phyloP scores from a whole-genome alignment of 179 eudicot species.

The Patellifolia procumbens region DNA sequence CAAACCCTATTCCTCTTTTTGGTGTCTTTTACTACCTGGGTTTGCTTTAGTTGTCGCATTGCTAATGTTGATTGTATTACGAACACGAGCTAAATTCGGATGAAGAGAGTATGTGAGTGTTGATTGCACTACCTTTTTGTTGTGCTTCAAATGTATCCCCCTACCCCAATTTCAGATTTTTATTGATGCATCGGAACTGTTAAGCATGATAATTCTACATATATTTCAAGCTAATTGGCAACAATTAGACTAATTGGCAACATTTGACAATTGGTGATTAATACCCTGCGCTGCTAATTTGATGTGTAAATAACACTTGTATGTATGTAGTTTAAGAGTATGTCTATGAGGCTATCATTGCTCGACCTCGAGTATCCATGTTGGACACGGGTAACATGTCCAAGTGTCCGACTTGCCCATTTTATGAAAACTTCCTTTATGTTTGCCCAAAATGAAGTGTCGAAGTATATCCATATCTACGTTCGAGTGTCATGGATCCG shows the following conservation, averaged over 20 bases:
- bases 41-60: background rate
- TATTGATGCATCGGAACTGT: background rate
- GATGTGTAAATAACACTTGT: background rate
- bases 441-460: no score
- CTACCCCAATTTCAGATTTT: background rate
- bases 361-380: background rate
- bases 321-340: background rate
- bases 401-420: no score
- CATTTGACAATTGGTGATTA: background rate
- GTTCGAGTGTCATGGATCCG: no score
- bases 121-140: background rate
- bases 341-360: background rate
- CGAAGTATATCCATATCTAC: no score
- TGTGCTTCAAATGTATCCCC: background rate
- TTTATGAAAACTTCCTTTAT: no score
- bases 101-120: background rate
- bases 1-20: background rate
- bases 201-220: background rate
- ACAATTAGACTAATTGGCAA: background rate
- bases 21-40: background rate
- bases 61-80: background rate
- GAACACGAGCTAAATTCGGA: background rate
- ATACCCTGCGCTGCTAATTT: background rate
- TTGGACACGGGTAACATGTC: no score
- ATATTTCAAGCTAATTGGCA: background rate